phyloP scores from a whole-genome alignment of 1,139 yeast species.

The Ashbya aceris region DNA sequence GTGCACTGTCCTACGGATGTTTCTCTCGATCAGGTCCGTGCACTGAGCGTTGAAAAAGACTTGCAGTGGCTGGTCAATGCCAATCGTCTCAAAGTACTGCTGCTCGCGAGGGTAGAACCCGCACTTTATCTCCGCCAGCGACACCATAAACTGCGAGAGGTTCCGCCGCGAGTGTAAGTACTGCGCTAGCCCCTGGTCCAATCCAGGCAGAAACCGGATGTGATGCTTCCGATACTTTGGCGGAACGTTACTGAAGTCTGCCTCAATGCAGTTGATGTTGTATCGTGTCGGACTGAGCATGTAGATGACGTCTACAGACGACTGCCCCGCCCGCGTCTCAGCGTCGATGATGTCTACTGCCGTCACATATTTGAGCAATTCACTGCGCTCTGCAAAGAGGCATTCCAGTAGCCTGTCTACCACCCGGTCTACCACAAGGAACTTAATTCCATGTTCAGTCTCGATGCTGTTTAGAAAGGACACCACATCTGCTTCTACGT shows the following conservation, averaged over 20 bases:
- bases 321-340: conserved; percentile 38
- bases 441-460: conserved; percentile 31
- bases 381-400: conserved; percentile 30
- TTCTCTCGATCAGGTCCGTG: conserved; percentile 47
- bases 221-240: conserved; percentile 50
- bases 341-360: conserved; percentile 49
- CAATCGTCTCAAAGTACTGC: conserved; percentile 36
- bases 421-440: conserved; percentile 35
- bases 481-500: conserved; percentile 9
- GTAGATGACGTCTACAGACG: conserved; percentile 50
- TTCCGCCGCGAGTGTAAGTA: conserved; percentile 26
- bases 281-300: conserved; percentile 46
- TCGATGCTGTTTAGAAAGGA: conserved; percentile 19
- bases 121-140: conserved; percentile 32
- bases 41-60: conserved; percentile 65
- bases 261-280: conserved; percentile 47
- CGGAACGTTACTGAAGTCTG: conserved; percentile 48
- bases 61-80: conserved; percentile 48
- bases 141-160: conserved; percentile 26
- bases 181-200: conserved; percentile 27
- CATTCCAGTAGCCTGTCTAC: conserved; percentile 31
- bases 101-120: conserved; percentile 42
- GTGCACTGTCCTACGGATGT: conserved; percentile 49
- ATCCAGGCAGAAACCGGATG: conserved; percentile 48
- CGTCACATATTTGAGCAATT: conserved; percentile 33